These are phyloP conservation scores for Saturnispora hagleri DNA, from an alignment of 805 yeast species.

Conservation along the genomic window DNA sequence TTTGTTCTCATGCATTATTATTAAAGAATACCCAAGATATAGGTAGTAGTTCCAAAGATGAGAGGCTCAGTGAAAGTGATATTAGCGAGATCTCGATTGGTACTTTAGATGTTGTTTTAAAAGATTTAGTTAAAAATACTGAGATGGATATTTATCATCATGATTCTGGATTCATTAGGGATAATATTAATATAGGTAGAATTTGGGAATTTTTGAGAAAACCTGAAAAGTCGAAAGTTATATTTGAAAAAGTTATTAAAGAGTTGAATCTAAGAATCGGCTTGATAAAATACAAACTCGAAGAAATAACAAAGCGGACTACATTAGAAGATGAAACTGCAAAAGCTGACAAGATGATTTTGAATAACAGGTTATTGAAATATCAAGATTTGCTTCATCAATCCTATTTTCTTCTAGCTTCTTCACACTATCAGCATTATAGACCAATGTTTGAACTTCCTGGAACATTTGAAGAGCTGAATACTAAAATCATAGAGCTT, in stretches of 20 bases:
- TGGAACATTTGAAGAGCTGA: constrained; percentile 25
- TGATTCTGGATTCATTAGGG: constrained; percentile 39
- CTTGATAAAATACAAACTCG: constrained; percentile 8
- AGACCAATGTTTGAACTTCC: constrained; percentile 28
- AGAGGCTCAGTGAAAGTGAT: constrained; percentile 6
- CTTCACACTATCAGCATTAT: constrained; percentile 54
- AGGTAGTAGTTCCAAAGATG: constrained; percentile 7
- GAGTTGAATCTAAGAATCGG: constrained; percentile 21
- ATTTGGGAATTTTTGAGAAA: constrained; percentile 47
- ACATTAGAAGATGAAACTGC: background rate
- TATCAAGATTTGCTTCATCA: constrained; percentile 64
- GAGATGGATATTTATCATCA: constrained; percentile 36
- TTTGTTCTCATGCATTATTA: constrained; percentile 71
- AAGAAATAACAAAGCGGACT: background rate
- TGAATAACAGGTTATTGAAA: constrained; percentile 30
- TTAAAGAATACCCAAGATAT: constrained; percentile 11
- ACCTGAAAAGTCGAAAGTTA: constrained; percentile 41
- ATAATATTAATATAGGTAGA: constrained; percentile 56
- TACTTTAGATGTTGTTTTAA: constrained; percentile 61
- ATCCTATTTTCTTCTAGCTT: constrained; percentile 67
- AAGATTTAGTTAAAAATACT: constrained; percentile 52
- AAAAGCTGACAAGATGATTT: constrained; percentile 6
- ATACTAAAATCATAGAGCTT: constrained; percentile 5
- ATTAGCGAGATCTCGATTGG: constrained; percentile 23
- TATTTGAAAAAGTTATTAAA: constrained; percentile 35